These are phyloP conservation scores for Populus hybrid DNA, from an alignment of 441 rosid species.

Conservation along the genomic window DNA sequence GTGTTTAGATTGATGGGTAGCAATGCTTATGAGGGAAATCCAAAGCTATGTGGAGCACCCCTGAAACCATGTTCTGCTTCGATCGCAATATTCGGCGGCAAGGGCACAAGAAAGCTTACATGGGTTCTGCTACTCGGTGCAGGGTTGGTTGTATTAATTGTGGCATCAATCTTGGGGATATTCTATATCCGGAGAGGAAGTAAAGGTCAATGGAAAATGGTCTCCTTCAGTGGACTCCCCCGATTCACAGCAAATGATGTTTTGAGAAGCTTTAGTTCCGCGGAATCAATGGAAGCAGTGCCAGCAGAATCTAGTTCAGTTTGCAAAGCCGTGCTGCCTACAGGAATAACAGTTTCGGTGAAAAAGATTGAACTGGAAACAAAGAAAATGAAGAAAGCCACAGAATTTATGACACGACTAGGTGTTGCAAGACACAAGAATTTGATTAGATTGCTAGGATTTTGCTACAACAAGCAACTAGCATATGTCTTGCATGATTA, in stretches of 20 bases:
- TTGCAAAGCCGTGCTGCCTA: conserved; percentile 72
- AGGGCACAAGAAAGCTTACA: conserved; percentile 50
- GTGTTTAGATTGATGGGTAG: conserved; percentile 57
- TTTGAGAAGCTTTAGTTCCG: conserved; percentile 56
- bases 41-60: conserved; percentile 80
- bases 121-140: conserved; percentile 57
- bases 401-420: conserved; percentile 46
- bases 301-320: conserved; percentile 37
- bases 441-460: conserved; percentile 75
- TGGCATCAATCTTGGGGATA: conserved; percentile 47
- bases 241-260: conserved; percentile 70
- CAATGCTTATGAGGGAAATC: conserved; percentile 68
- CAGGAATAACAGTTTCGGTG: conserved; percentile 79
- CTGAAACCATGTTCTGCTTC: conserved; percentile 56
- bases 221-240: conserved; percentile 69
- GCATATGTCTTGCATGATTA: conserved; percentile 72
- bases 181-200: conserved; percentile 49
- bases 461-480: conserved; percentile 70
- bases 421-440: conserved; percentile 85
- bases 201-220: conserved; percentile 74
- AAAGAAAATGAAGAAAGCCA: conserved; percentile 36
- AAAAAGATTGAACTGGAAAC: conserved; percentile 57
- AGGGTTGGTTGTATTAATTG: conserved; percentile 36
- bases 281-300: conserved; percentile 39
- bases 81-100: conserved; percentile 38